These are phyloP conservation scores for Wolfiporia cocos DNA, from an alignment of 1,284 basidiomycete genomes.

Conservation along the genomic window DNA sequence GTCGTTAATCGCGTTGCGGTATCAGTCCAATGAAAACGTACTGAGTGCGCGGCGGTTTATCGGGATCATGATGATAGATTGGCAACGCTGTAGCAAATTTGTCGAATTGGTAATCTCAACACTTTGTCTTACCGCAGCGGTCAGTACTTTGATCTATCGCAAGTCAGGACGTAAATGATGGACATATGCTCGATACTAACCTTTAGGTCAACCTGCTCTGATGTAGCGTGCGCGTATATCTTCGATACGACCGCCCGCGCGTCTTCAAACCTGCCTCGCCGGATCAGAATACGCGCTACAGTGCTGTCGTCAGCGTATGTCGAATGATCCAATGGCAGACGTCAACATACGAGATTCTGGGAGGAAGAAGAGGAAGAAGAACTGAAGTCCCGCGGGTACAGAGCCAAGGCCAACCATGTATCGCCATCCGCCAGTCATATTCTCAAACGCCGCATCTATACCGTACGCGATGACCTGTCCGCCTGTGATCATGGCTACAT, in stretches of 20 bases:
- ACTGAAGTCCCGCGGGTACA: conserved; percentile 63
- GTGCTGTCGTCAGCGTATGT: too few relatives aligned
- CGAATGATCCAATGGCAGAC: too few relatives aligned
- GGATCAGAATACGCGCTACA: conserved; percentile 66
- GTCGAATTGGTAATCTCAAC: conserved; percentile 58
- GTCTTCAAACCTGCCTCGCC: conserved; percentile 41
- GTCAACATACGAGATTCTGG: conserved; percentile 69
- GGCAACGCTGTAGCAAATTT: conserved; percentile 50
- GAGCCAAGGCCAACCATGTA: conserved; percentile 81
- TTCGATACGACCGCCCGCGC: conserved; percentile 52
- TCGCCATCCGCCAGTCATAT: conserved; percentile 64
- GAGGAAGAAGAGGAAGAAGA: conserved; percentile 54
- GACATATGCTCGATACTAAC: conserved; percentile 23
- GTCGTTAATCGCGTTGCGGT: too few relatives aligned
- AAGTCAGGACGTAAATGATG: background rate
- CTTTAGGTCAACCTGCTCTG: conserved; percentile 63
- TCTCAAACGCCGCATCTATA: conserved; percentile 69
- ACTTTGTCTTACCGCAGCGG: conserved; percentile 58
- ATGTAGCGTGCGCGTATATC: conserved; percentile 62
- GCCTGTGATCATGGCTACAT: conserved; percentile 58
- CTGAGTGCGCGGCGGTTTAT: conserved; percentile 67
- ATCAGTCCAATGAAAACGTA: conserved; percentile 28
- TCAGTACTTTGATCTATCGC: conserved; percentile 48
- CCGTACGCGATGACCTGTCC: conserved; percentile 78
- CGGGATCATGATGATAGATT: conserved; percentile 49